Conservation (phyloP, 495 filamentous ascomycete species). For the Symbiotaphrina buchneri region DNA sequence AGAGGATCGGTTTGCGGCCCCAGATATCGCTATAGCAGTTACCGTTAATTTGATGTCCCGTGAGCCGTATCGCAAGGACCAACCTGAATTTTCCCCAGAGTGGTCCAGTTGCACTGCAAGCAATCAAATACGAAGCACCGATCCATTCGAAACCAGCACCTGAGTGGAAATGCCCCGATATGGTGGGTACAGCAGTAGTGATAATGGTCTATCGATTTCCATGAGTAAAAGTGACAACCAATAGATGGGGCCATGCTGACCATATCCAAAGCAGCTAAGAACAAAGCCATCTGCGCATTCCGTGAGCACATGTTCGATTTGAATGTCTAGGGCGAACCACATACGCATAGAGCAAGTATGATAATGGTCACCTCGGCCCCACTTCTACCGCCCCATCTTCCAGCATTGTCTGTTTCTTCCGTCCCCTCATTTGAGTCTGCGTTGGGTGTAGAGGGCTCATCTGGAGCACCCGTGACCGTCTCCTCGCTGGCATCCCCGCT, state of each 20-base stretch:
- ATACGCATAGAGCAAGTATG: conserved; percentile 3
- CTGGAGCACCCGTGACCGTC: too few species aligned
- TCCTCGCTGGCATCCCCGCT: too few species aligned
- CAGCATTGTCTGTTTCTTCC: too few species aligned
- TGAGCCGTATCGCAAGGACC: too few species aligned
- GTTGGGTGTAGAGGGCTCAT: too few species aligned
- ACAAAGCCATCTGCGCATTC: conserved; percentile 2
- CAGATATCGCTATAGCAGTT: conserved; percentile 11
- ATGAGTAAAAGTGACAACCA: not conserved
- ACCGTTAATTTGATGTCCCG: too few species aligned
- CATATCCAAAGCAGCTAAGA: conserved; percentile 1
- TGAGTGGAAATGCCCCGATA: conserved; percentile 20
- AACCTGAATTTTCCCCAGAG: conserved; percentile 8
- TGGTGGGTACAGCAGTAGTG: conserved; percentile 26
- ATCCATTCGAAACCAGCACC: conserved; percentile 29
- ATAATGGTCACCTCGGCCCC: conserved; percentile 2
- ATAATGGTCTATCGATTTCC: conserved; percentile 16
- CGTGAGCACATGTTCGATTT: not conserved
- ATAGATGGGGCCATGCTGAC: not conserved
- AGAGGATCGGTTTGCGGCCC: conserved; percentile 12
- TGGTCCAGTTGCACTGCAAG: conserved; percentile 7
- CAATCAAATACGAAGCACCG: conserved; percentile 19
- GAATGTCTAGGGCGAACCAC: not conserved
- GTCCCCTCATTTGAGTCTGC: too few species aligned
- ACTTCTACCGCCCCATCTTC: not conserved